Conservation (phyloP, 257 asterid genomes). For the Solanum medicagineum region DNA sequence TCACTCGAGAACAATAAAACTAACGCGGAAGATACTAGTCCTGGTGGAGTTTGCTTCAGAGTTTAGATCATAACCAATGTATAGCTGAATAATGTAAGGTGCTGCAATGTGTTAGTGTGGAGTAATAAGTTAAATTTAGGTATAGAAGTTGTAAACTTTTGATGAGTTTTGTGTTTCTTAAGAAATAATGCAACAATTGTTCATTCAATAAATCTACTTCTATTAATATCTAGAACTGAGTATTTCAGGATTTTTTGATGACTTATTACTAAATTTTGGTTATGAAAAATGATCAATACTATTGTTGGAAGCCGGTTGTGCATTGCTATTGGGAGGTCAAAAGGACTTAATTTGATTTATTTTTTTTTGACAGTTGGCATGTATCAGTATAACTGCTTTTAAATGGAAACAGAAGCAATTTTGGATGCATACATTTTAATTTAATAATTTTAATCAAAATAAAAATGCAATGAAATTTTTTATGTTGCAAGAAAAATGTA, state of each 20-base stretch:
- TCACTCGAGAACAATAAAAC: constrained; percentile 10
- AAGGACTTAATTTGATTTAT: too few species aligned
- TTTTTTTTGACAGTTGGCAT: too few species aligned
- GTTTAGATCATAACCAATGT: not conserved
- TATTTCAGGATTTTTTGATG: not conserved
- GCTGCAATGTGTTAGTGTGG: not conserved
- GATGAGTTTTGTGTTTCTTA: not conserved
- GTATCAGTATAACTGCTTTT: too few species aligned
- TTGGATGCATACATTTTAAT: too few species aligned
- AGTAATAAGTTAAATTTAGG: not conserved
- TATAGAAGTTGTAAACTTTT: not conserved
- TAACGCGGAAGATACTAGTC: not conserved
- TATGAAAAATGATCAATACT: not conserved
- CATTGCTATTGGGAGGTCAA: too few species aligned
- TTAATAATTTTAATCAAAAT: too few species aligned
- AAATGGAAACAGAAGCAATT: too few species aligned
- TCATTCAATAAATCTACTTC: not conserved
- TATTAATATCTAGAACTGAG: not conserved
- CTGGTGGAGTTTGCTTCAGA: constrained; percentile 22
- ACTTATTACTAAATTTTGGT: not conserved
- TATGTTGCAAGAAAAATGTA: too few species aligned
- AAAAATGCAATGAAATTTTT: too few species aligned
- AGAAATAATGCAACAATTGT: not conserved
- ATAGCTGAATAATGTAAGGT: not conserved
- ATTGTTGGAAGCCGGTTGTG: too few species aligned